A percentile compares a stretch with the other conserved stretches of the same genome.
These are phyloP conservation scores for Aspergillus tanneri DNA, from an alignment of 2,329 filamentous ascomycete genomes.

Conservation along the genomic window DNA sequence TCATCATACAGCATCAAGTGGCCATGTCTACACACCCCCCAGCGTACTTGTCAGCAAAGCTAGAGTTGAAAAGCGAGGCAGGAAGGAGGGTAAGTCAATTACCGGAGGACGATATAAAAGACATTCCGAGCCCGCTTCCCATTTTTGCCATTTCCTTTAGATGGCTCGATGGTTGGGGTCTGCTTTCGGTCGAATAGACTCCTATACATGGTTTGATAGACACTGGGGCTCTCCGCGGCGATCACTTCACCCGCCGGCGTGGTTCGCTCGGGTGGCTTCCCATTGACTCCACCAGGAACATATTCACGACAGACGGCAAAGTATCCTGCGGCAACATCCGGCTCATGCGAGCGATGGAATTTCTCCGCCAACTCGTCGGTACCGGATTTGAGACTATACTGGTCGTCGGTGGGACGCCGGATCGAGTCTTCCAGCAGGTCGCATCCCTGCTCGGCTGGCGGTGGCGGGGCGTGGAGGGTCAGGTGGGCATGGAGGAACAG, in stretches of 20 bases:
- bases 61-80: not conserved
- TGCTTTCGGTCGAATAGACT: conserved; percentile 87
- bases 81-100: conserved; percentile 28
- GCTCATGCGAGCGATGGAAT: conserved; percentile 61
- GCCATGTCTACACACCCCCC: conserved; percentile 63
- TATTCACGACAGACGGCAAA: conserved; percentile 96
- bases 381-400: conserved; percentile 60
- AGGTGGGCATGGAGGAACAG: conserved; percentile 67
- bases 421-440: conserved; percentile 36
- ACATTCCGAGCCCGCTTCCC: conserved; percentile 73
- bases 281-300: conserved; percentile 85
- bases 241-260: conserved; percentile 78
- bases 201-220: conserved; percentile 97
- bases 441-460: conserved; percentile 28
- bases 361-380: conserved; percentile 61
- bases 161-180: conserved; percentile 54
- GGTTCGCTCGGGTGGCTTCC: conserved; percentile 82
- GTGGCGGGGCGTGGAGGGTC: conserved; percentile 56
- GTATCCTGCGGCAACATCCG: conserved; percentile 83
- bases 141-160: conserved; percentile 50
- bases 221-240: conserved; percentile 79
- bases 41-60: conserved; percentile 13
- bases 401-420: conserved; percentile 63
- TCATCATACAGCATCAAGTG: conserved; percentile 98
- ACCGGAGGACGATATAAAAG: conserved; percentile 90